These are phyloP conservation scores for Teratosphaeria nubilosa DNA, from an alignment of 2,329 filamentous ascomycete species.

Conservation along the genomic window DNA sequence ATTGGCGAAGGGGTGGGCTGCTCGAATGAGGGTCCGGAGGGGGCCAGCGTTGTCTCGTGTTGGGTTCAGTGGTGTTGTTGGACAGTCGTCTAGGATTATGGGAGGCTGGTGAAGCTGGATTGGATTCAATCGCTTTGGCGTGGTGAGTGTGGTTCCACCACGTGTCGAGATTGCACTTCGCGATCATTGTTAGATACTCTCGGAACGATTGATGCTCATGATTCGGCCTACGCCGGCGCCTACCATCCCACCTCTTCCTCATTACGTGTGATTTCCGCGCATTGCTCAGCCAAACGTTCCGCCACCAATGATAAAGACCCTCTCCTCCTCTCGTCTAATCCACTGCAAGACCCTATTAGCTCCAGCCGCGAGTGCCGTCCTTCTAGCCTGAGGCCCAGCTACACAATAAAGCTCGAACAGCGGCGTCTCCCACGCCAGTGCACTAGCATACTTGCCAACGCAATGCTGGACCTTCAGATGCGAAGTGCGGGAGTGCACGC, in stretches of 20 bases:
- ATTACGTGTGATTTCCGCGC: background rate
- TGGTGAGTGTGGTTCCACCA: background rate
- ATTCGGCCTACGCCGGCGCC: background rate
- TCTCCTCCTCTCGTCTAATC: constrained; percentile 83
- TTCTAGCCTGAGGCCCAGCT: constrained; percentile 58
- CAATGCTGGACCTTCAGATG: constrained; percentile 80
- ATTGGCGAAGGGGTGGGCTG: constrained; percentile 32
- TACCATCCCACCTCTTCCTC: background rate
- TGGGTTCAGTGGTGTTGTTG: constrained; percentile 18
- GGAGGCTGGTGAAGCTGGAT: constrained; percentile 4
- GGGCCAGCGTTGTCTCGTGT: constrained; percentile 9
- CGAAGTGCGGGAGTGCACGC: constrained; percentile 73
- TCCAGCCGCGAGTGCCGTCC: constrained; percentile 64
- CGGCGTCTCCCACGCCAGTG: constrained; percentile 83
- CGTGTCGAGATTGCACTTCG: background rate
- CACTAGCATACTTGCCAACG: constrained; percentile 62
- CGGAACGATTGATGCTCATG: background rate
- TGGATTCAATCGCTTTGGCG: background rate
- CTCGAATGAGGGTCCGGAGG: constrained; percentile 16
- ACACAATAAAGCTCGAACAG: constrained; percentile 92
- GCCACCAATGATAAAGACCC: constrained; percentile 95
- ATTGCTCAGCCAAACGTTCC: constrained; percentile 51
- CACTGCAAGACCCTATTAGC: constrained; percentile 86
- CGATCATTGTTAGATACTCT: background rate
- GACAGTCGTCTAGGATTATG: constrained; percentile 19